Evolutionary conservation across 768 basidiomycete genomes (phyloP), one percentile per base, ranked within the genome.

Genomic region (Pulveroboletus sp.): DNA sequence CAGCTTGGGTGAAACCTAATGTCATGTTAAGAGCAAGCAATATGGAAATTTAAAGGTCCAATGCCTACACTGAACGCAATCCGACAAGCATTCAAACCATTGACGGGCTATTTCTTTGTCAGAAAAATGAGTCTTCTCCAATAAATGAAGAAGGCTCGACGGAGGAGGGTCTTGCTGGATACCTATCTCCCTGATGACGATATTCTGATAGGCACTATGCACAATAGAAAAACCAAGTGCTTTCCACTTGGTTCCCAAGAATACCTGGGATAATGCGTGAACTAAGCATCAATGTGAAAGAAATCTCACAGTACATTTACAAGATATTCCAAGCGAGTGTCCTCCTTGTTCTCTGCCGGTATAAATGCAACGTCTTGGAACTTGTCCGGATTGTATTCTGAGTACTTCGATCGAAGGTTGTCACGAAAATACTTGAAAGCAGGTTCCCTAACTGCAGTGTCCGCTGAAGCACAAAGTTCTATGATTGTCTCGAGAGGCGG

Each of bases 401-500:
- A n/a, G 26, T 54, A 54, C 18, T n/a, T 8, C 8, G 39, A 37
- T 26, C 35, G 43, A 13, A 51, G 35, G 33, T 46, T 51, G 24
- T 86, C 81, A 39, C 92, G 65, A 26, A 96, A 76, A 68, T 94
- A 96, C 40, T 78, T 77, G 39, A 96, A 71, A 1, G 92, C 90
- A 8, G 69, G 65, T 6, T 71, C 56, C 11, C 78, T 78, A 18
- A 78, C 63, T 58, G 73, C 61, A 13, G 67, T 48, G 57, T 84
- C 74, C 1, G 68, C 46, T 30, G 75, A 74, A 2, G 86, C 75
- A 30, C 90, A 91, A 2, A 94, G 72, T 6, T 76, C 64, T 3
- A 96, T 71, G 8, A 96, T 66, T 2, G 73, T 71, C 0, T 76
- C 68, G 10, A 94, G 67, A 0, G 83, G 77, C 1, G 93, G 92